A percentile compares a stretch with the other conserved stretches of the same genome.
Evolutionary conservation across 73 alveolate genomes (phyloP).

Genomic region (Paramecium pentaurelia): DNA sequence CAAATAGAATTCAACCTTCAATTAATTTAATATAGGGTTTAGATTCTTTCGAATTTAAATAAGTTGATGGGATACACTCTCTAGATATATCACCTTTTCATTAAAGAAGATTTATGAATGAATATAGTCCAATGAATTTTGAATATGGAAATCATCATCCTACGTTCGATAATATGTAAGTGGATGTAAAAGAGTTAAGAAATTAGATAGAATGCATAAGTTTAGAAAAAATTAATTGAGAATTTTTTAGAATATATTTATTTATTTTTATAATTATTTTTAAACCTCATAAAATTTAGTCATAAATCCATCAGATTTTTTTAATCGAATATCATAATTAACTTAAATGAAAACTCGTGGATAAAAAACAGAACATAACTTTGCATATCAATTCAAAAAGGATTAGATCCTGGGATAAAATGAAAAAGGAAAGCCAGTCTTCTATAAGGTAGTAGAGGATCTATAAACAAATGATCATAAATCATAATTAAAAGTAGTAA

Average conservation of each 20-base stretch:
- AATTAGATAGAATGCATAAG: background rate
- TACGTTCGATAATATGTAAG: background rate
- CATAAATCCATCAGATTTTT: background rate
- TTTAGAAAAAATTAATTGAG: background rate
- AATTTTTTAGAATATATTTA: background rate
- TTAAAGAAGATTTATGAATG: background rate
- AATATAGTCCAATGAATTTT: background rate
- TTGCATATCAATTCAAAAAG: background rate
- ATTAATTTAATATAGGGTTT: background rate
- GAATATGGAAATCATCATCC: background rate
- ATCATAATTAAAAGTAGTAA: background rate
- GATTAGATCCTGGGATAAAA: background rate
- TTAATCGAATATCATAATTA: background rate
- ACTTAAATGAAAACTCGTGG: background rate
- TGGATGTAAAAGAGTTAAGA: background rate
- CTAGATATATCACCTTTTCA: background rate
- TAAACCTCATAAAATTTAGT: background rate
- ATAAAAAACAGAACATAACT: background rate
- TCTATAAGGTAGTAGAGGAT: background rate
- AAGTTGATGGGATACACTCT: background rate
- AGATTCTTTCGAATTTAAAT: background rate
- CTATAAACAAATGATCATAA: background rate
- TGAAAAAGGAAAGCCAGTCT: background rate
- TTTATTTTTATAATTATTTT: background rate
- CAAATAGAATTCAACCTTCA: background rate